Evolutionary conservation across 805 yeast genomes (phyloP).

Genomic region (Huiozyma naganishii): DNA sequence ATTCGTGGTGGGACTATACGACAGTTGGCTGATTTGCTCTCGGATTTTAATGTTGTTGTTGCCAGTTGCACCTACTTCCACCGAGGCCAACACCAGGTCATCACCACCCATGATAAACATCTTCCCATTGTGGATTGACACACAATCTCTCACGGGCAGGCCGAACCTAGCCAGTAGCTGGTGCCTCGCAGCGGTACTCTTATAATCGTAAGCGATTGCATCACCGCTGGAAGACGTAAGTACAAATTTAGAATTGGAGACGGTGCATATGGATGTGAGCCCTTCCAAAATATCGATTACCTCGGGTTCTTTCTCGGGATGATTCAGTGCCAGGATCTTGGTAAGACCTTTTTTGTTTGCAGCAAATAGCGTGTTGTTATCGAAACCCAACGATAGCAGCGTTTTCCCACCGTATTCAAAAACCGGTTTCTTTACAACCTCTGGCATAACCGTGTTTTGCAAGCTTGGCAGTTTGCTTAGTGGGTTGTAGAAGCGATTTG

Average conservation of each 20-base stretch:
- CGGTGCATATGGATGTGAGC: slow-evolving; percentile 29
- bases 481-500: too few species aligned
- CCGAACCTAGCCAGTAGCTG: slow-evolving; percentile 32
- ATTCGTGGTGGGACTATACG: slow-evolving; percentile 50
- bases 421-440: slow-evolving; percentile 14
- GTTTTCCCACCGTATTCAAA: slow-evolving; percentile 27
- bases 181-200: slow-evolving; percentile 15
- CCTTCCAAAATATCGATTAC: slow-evolving; percentile 42
- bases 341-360: slow-evolving; percentile 46
- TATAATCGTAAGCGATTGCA: slow-evolving; percentile 12
- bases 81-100: slow-evolving; percentile 42
- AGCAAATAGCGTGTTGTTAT: slow-evolving; percentile 32
- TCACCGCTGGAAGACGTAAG: slow-evolving; percentile 22
- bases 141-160: slow-evolving; percentile 35
- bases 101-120: slow-evolving; percentile 57
- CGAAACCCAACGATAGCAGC: slow-evolving; percentile 13
- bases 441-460: not conserved
- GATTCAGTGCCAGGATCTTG: slow-evolving; percentile 38
- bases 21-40: slow-evolving; percentile 46
- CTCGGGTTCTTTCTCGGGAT: slow-evolving; percentile 50
- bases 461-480: too few species aligned
- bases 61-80: slow-evolving; percentile 30
- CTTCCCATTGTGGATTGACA: slow-evolving; percentile 51
- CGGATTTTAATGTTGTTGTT: slow-evolving; percentile 27
- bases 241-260: slow-evolving; percentile 10